These are phyloP conservation scores for Aureobasidium mangrovei DNA, from an alignment of 2,329 filamentous ascomycete genomes.

Conservation along the genomic window DNA sequence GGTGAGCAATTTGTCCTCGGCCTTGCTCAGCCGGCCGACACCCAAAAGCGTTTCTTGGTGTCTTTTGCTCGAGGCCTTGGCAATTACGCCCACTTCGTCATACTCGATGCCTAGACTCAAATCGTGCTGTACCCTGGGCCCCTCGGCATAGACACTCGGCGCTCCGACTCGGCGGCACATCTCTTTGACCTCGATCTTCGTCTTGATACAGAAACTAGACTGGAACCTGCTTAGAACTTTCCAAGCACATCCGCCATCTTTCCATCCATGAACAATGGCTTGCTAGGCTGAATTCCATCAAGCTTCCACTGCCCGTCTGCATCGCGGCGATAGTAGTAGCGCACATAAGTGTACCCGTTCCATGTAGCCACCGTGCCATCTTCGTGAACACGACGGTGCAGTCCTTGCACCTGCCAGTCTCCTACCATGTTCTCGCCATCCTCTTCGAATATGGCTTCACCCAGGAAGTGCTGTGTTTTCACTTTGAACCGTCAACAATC, in stretches of 20 bases:
- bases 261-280: neutral
- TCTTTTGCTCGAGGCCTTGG: neutral
- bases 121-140: neutral
- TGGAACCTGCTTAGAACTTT: neutral
- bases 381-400: neutral
- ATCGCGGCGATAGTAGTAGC: neutral
- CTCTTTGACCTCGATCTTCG: too few species aligned
- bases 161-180: too few species aligned
- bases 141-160: neutral
- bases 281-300: neutral
- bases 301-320: neutral
- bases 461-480: neutral
- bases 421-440: neutral
- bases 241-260: neutral
- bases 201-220: too few species aligned
- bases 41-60: slow-evolving; percentile 2
- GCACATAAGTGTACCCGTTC: neutral
- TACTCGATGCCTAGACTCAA: neutral
- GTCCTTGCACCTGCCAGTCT: neutral
- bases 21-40: slow-evolving; percentile 2
- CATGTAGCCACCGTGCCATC: neutral
- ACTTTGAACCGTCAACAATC: neutral
- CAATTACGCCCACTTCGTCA: slow-evolving; percentile 2
- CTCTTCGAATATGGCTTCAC: neutral
- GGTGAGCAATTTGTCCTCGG: neutral